Evolutionary conservation across 129 eudicot genomes (phyloP).

Genomic region (Chrysanthemum lavandulifolium): DNA sequence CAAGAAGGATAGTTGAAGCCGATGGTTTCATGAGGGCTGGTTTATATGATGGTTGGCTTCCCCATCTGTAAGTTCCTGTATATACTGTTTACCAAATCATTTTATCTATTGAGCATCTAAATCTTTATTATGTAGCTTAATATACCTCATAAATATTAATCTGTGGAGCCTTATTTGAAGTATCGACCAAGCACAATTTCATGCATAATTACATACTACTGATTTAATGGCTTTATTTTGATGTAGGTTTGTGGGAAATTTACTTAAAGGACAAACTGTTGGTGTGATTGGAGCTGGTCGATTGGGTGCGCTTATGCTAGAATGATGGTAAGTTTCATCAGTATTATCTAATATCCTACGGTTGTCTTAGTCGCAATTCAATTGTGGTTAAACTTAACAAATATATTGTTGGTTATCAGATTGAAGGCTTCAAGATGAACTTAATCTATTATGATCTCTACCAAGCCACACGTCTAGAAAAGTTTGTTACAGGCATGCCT

Average conservation of each 20-base stretch:
- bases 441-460: constrained; percentile 89
- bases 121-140: not conserved
- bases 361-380: not conserved
- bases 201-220: too few species aligned
- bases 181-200: too few species aligned
- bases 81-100: constrained; percentile 5
- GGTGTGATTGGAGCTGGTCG: constrained; percentile 99
- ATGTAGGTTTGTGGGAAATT: constrained; percentile 89
- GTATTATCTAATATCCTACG: constrained; percentile 7
- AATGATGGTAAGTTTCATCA: constrained; percentile 73
- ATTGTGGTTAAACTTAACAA: constrained; percentile 2
- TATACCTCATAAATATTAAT: too few species aligned
- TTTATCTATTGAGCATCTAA: not conserved
- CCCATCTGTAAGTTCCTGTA: constrained; percentile 65
- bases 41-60: constrained; percentile 99
- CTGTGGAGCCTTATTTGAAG: not conserved
- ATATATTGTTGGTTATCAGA: constrained; percentile 38
- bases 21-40: constrained; percentile 99
- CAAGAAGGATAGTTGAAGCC: constrained; percentile 95
- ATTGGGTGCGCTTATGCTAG: constrained; percentile 99
- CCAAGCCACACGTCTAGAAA: constrained; percentile 96
- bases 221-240: not conserved
- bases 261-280: constrained; percentile 97
- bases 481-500: constrained; percentile 89
- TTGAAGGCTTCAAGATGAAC: constrained; percentile 99